Conservation (phyloP, 441 rosid genomes). For the Capsella rubella region DNA sequence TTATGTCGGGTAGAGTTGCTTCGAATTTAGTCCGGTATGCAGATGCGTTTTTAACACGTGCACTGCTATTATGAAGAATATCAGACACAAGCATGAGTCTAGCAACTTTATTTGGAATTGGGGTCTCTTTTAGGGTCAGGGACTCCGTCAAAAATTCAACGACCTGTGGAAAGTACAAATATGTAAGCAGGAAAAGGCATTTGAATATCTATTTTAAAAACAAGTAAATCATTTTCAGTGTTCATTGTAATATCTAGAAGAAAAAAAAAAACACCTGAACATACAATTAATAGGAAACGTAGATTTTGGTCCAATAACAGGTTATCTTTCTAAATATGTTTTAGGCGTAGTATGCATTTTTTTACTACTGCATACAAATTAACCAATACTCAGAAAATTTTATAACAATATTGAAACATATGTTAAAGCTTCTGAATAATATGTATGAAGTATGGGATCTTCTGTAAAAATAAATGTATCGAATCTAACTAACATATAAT, state of each 20-base stretch:
- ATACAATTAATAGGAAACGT: background rate
- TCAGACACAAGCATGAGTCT: conserved; percentile 99
- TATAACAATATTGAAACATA: background rate
- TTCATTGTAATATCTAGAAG: conserved; percentile 11
- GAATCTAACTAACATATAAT: conserved; percentile 27
- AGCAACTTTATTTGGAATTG: conserved; percentile 98
- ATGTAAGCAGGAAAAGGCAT: conserved; percentile 7
- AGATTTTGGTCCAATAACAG: conserved; percentile 17
- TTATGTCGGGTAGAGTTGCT: conserved; percentile 87
- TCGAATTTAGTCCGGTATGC: conserved; percentile 99
- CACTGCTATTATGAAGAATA: conserved; percentile 97
- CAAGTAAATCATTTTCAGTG: conserved; percentile 1
- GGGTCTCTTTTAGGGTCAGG: conserved; percentile 95
- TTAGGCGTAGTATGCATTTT: conserved; percentile 1
- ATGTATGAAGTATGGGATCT: conserved; percentile 11
- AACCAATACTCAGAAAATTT: background rate
- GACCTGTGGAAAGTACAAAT: conserved; percentile 59
- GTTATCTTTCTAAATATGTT: background rate
- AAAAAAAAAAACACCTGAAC: conserved; percentile 9
- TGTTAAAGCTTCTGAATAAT: conserved; percentile 23
- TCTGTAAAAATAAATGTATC: conserved; percentile 12
- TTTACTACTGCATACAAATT: conserved; percentile 9
- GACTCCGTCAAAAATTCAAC: conserved; percentile 99
- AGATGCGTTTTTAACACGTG: conserved; percentile 99
- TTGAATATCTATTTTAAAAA: conserved; percentile 8